Conservation (phyloP, 2,329 filamentous ascomycete species). For the Neofusicoccum umdonicola region DNA sequence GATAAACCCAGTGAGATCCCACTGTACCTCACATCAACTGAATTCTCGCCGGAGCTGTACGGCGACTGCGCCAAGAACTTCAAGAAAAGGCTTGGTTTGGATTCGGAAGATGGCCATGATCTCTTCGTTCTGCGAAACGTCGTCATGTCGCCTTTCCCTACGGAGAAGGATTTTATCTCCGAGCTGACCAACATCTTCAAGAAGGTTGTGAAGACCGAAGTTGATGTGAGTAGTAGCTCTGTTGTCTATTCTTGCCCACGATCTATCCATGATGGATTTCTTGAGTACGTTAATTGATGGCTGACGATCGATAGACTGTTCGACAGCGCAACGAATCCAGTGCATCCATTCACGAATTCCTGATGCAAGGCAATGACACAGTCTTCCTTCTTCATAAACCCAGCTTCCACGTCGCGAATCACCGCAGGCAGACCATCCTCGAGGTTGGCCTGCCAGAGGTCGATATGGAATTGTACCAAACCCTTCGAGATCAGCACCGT, state of each 20-base stretch:
- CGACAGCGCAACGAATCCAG: slow-evolving; percentile 38
- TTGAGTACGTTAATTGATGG: background rate
- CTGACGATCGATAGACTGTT: background rate
- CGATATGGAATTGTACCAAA: slow-evolving; percentile 24
- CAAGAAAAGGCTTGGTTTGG: slow-evolving; percentile 42
- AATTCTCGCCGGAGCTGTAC: slow-evolving; percentile 42
- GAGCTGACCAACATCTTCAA: slow-evolving; percentile 37
- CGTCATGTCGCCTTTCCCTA: slow-evolving; percentile 48
- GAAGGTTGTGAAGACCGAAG: slow-evolving; percentile 24
- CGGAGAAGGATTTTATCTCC: slow-evolving; percentile 40
- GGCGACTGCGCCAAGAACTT: slow-evolving; percentile 43
- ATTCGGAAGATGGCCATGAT: slow-evolving; percentile 28
- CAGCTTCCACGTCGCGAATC: slow-evolving; percentile 43
- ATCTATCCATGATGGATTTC: too few species aligned
- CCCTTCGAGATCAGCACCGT: slow-evolving; percentile 26
- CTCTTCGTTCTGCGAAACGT: slow-evolving; percentile 50
- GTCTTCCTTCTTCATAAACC: slow-evolving; percentile 38
- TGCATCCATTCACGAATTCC: slow-evolving; percentile 38
- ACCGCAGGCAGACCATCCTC: slow-evolving; percentile 42
- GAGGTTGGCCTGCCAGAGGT: slow-evolving; percentile 25
- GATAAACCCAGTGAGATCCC: slow-evolving; percentile 43
- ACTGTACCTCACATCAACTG: slow-evolving; percentile 47
- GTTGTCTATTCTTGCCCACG: too few species aligned
- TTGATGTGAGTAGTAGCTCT: slow-evolving; percentile 23
- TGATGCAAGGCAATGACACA: slow-evolving; percentile 36